These are phyloP conservation scores for Euphorbia tirucalli DNA, from an alignment of 345 rosid species.

Conservation along the genomic window DNA sequence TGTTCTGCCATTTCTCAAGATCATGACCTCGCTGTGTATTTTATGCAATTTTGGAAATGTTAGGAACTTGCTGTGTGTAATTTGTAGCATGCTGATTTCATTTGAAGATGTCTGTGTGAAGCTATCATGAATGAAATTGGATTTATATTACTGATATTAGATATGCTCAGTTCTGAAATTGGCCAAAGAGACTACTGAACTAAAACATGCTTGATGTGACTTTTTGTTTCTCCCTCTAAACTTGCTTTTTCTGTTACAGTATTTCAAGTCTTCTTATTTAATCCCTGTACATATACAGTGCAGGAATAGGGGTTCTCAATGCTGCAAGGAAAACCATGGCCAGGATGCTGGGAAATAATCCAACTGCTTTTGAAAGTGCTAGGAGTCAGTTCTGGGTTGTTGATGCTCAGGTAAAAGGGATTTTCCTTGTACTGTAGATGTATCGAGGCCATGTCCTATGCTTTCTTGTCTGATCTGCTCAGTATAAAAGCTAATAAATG, in stretches of 20 bases:
- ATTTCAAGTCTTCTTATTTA: slow-evolving; percentile 16
- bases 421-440: not conserved
- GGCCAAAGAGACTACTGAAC: not conserved
- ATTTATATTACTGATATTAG: not conserved
- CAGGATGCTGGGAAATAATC: slow-evolving; percentile 87
- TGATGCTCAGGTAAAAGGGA: slow-evolving; percentile 72
- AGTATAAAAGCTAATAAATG: no score
- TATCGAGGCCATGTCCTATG: not conserved
- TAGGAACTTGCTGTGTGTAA: not conserved
- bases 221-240: not conserved
- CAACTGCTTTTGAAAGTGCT: slow-evolving; percentile 84
- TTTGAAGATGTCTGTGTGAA: not conserved
- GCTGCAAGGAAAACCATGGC: slow-evolving; percentile 99
- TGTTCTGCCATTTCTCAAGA: no score
- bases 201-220: not conserved
- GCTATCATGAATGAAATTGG: not conserved
- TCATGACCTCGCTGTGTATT: slow-evolving; percentile 5
- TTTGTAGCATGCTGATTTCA: no score
- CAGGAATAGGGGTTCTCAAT: slow-evolving; percentile 96
- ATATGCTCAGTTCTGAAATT: not conserved
- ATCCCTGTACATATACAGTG: slow-evolving; percentile 52
- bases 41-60: not conserved
- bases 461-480: not conserved
- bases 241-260: not conserved
- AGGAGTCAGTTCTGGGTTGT: slow-evolving; percentile 96